Evolutionary conservation across 805 yeast genomes (phyloP).

Genomic region (Metschnikowia matae): DNA sequence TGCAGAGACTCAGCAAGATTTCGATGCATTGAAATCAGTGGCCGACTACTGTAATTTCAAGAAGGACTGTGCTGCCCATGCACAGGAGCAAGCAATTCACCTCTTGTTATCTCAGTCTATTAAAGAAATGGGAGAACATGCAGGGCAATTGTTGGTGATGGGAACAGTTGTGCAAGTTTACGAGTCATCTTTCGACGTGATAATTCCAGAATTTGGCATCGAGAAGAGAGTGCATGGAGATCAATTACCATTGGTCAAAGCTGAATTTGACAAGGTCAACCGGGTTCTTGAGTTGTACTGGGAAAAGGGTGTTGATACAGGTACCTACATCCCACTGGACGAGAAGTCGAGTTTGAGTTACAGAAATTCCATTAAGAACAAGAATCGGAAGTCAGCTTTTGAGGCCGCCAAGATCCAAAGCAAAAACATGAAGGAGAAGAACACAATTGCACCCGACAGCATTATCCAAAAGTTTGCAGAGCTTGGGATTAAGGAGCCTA

Average conservation of each 20-base stretch:
- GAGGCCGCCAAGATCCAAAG: constrained; percentile 65
- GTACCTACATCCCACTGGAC: constrained; percentile 87
- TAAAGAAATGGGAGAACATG: constrained; percentile 61
- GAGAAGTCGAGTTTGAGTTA: constrained; percentile 75
- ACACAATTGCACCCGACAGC: constrained; percentile 34
- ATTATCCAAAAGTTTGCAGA: constrained; percentile 46
- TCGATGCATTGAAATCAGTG: constrained; percentile 70
- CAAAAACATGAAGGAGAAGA: constrained; percentile 28
- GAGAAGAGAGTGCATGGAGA: constrained; percentile 97
- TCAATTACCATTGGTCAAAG: constrained; percentile 86
- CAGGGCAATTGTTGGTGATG: constrained; percentile 80
- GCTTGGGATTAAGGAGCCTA: constrained; percentile 51
- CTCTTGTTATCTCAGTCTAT: constrained; percentile 78
- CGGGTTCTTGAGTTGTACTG: constrained; percentile 79
- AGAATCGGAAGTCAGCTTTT: constrained; percentile 64
- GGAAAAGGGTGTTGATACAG: constrained; percentile 91
- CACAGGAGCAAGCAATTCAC: constrained; percentile 94
- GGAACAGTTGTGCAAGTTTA: constrained; percentile 90
- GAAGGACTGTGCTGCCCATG: constrained; percentile 87
- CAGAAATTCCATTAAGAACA: constrained; percentile 72
- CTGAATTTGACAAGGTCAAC: constrained; percentile 75
- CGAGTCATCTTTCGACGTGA: constrained; percentile 92
- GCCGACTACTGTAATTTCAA: constrained; percentile 94
- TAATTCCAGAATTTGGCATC: constrained; percentile 88
- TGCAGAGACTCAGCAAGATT: constrained; percentile 39